phyloP scores from a whole-genome alignment of 768 basidiomycete genomes.

The Termitomyces sp. region DNA sequence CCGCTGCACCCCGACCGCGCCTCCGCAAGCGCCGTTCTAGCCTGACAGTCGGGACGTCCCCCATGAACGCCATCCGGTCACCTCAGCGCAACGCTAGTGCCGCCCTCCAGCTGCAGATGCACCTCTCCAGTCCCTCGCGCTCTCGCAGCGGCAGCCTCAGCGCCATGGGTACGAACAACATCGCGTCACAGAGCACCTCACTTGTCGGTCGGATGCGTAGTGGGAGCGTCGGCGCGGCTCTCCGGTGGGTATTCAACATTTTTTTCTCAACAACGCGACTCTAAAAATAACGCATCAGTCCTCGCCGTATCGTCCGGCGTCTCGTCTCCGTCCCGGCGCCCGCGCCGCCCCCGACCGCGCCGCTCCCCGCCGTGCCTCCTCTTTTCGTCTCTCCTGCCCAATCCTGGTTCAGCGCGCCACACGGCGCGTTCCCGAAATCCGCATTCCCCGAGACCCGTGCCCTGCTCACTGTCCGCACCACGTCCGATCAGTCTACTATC shows the following conservation, averaged over 20 bases:
- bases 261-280: neutral
- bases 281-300: slow-evolving; percentile 23
- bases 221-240: slow-evolving; percentile 41
- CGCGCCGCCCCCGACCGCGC: slow-evolving; percentile 37
- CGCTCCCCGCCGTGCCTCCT: slow-evolving; percentile 33
- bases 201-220: slow-evolving; percentile 52
- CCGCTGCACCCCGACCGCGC: slow-evolving; percentile 25
- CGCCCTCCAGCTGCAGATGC: slow-evolving; percentile 48
- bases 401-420: slow-evolving; percentile 4
- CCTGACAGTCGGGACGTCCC: slow-evolving; percentile 48
- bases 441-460: slow-evolving; percentile 1
- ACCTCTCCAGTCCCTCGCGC: slow-evolving; percentile 36
- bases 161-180: slow-evolving; percentile 10
- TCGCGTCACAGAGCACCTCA: slow-evolving; percentile 31
- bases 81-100: slow-evolving; percentile 47
- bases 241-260: slow-evolving; percentile 20
- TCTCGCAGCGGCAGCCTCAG: slow-evolving; percentile 45
- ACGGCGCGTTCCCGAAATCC: slow-evolving; percentile 3
- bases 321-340: slow-evolving; percentile 26
- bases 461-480: neutral
- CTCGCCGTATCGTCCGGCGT: slow-evolving; percentile 36
- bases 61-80: slow-evolving; percentile 56
- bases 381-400: slow-evolving; percentile 13
- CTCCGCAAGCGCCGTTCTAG: slow-evolving; percentile 64
- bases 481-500: slow-evolving; percentile 1